phyloP scores from a whole-genome alignment of 257 asterid genomes.

The Solanum pennellii region DNA sequence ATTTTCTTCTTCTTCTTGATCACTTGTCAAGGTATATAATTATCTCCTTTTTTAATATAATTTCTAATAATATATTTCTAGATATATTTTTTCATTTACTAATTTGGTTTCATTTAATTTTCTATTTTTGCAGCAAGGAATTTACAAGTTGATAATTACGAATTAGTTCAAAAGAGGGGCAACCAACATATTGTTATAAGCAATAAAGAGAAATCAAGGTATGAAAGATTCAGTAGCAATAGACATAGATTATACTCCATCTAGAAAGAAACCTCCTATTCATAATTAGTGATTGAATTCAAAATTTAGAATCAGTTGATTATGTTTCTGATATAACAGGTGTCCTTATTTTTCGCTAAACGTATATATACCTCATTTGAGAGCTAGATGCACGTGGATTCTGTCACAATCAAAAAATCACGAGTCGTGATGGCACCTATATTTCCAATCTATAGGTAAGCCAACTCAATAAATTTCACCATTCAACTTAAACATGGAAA shows the following conservation, averaged over 20 bases:
- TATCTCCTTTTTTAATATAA: neutral
- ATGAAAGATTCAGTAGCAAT: neutral
- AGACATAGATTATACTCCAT: constrained; percentile 12
- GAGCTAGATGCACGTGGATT: neutral
- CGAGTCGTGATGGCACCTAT: too few relatives aligned
- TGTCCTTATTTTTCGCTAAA: neutral
- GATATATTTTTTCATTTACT: neutral
- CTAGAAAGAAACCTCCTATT: constrained; percentile 21
- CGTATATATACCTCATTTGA: neutral
- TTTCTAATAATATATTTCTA: too few relatives aligned
- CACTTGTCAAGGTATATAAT: constrained; percentile 6
- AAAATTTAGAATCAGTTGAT: neutral
- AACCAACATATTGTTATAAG: neutral
- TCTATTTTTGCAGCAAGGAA: neutral
- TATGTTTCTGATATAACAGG: neutral
- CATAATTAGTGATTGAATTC: neutral
- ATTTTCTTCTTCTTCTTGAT: neutral
- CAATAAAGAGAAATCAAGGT: neutral
- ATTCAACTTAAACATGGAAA: too few relatives aligned
- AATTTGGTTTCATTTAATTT: neutral
- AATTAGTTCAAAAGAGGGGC: neutral
- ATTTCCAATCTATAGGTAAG: too few relatives aligned
- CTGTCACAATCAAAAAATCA: neutral
- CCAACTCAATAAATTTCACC: too few relatives aligned
- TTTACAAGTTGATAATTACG: neutral